Evolutionary conservation across 306 rosid species (phyloP).

Genomic region (Casuarina equisetifolia): DNA sequence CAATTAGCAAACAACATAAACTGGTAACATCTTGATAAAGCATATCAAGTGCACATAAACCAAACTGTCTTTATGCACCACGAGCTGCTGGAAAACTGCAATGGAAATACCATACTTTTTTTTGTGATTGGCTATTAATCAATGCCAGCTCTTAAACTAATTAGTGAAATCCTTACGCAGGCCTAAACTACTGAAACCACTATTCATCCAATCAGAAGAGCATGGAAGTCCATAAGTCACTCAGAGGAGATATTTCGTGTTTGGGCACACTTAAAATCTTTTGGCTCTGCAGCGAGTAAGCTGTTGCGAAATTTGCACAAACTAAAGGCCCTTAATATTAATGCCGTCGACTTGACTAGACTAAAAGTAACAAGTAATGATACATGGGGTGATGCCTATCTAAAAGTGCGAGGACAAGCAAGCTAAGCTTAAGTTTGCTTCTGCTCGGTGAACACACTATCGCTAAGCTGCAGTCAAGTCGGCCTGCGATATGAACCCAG

Average conservation of each 20-base stretch:
- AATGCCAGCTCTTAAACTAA: slow-evolving; percentile 1
- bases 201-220: background rate
- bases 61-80: background rate
- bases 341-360: background rate
- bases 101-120: background rate
- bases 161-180: background rate
- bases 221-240: background rate
- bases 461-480: background rate
- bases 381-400: background rate
- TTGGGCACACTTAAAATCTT: background rate
- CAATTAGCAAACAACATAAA: background rate
- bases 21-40: background rate
- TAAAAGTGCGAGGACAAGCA: background rate
- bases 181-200: background rate
- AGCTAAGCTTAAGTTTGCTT: background rate
- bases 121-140: background rate
- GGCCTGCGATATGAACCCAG: background rate
- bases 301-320: background rate
- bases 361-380: background rate
- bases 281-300: background rate
- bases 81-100: background rate
- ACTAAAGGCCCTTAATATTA: background rate
- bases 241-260: background rate
- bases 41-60: background rate
- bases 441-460: background rate